Evolutionary conservation across 2,329 filamentous ascomycete genomes (phyloP).

Genomic region (Colletotrichum plurivorum): DNA sequence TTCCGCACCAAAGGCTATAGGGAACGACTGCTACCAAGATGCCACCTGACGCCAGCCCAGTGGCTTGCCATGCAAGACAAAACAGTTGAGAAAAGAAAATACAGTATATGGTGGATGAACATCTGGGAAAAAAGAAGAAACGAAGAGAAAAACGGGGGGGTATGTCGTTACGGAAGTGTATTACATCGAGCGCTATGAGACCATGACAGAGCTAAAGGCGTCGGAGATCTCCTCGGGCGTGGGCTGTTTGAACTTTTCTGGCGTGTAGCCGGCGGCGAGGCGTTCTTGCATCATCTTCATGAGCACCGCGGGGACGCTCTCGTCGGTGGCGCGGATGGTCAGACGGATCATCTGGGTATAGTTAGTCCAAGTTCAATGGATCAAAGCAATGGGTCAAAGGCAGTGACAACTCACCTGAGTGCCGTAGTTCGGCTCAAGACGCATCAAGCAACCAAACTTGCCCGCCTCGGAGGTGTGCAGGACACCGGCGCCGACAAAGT

Average conservation of each 20-base stretch:
- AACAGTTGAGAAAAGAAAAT: constrained; percentile 4
- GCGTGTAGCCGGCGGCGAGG: constrained; percentile 70
- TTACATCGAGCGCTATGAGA: constrained; percentile 46
- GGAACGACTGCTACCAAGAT: constrained; percentile 34
- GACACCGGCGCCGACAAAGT: constrained; percentile 92
- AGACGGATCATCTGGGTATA: constrained; percentile 89
- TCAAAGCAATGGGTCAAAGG: background rate
- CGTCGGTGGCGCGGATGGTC: constrained; percentile 94
- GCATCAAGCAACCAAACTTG: constrained; percentile 94
- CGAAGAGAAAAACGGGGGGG: constrained; percentile 9
- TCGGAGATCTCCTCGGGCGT: constrained; percentile 67
- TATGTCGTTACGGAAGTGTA: constrained; percentile 34
- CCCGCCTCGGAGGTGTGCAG: constrained; percentile 85
- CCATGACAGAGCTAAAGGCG: constrained; percentile 70
- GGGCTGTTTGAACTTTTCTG: constrained; percentile 56
- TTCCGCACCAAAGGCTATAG: constrained; percentile 12
- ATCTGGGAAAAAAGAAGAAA: background rate
- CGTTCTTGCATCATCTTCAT: constrained; percentile 91
- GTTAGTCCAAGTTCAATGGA: constrained; percentile 41
- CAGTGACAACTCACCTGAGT: constrained; percentile 76
- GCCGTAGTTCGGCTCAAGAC: constrained; percentile 93
- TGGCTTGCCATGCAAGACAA: constrained; percentile 35
- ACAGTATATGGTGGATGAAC: constrained; percentile 1
- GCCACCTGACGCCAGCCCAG: constrained; percentile 32
- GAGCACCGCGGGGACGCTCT: constrained; percentile 84